Evolutionary conservation across 1,284 basidiomycete genomes (phyloP).

Genomic region (Microbotryomycetes sp.): DNA sequence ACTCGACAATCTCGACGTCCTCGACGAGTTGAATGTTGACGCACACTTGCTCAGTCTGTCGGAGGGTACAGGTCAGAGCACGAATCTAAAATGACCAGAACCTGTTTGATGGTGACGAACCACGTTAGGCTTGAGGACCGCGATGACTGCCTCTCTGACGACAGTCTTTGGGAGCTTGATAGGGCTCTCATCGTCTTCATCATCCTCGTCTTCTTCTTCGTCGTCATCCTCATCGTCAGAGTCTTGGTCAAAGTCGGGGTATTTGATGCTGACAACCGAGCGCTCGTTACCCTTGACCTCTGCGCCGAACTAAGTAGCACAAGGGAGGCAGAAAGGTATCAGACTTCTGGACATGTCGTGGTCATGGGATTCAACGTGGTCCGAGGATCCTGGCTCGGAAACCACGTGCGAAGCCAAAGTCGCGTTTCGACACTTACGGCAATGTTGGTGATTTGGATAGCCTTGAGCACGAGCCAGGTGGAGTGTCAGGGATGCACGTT

Average conservation of each 20-base stretch:
- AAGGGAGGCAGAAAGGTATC: not conserved
- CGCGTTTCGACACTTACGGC: constrained; percentile 15
- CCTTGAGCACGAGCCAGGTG: not conserved
- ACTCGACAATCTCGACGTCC: constrained; percentile 55
- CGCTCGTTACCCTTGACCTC: constrained; percentile 30
- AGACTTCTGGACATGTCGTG: no score
- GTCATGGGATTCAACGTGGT: no score
- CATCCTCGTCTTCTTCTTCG: constrained; percentile 48
- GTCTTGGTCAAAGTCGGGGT: constrained; percentile 35
- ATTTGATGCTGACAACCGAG: constrained; percentile 66
- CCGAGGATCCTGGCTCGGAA: not conserved
- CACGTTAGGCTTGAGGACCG: constrained; percentile 60
- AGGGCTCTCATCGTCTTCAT: constrained; percentile 45
- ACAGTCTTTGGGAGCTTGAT: constrained; percentile 48
- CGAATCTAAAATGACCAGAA: not conserved
- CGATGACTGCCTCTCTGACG: constrained; percentile 47
- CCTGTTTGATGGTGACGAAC: constrained; percentile 40
- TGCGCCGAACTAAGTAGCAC: constrained; percentile 23
- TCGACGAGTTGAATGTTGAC: constrained; percentile 57
- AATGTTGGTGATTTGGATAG: constrained; percentile 33
- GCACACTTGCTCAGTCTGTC: constrained; percentile 68
- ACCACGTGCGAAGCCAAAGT: not conserved
- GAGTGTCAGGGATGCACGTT: not conserved
- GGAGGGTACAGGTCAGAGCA: no score
- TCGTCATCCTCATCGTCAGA: constrained; percentile 44